These are phyloP conservation scores for Mycena vitilis DNA, from an alignment of 768 basidiomycete species.

Conservation along the genomic window DNA sequence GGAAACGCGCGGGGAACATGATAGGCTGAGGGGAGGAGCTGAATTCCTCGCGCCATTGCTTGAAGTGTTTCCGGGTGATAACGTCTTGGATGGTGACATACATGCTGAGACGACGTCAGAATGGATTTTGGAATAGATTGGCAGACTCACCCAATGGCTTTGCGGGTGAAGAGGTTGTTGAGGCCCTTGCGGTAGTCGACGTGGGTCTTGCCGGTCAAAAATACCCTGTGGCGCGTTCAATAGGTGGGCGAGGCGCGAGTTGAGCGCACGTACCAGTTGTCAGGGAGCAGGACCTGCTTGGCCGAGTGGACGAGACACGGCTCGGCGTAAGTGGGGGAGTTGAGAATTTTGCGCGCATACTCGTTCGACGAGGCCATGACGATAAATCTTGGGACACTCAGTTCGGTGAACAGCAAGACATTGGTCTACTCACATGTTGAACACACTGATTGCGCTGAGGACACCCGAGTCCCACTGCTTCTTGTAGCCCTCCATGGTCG, in stretches of 20 bases:
- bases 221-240: constrained; percentile 74
- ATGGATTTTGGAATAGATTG: constrained; percentile 1
- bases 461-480: constrained; percentile 92
- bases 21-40: constrained; percentile 64
- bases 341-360: constrained; percentile 93
- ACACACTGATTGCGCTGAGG: constrained; percentile 91
- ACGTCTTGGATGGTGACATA: constrained; percentile 88
- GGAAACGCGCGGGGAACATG: constrained; percentile 92
- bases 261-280: constrained; percentile 79
- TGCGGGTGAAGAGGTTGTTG: constrained; percentile 93
- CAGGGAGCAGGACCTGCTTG: constrained; percentile 83
- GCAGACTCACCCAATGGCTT: constrained; percentile 81
- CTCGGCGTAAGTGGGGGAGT: constrained; percentile 92
- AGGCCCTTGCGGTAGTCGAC: constrained; percentile 93
- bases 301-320: constrained; percentile 95
- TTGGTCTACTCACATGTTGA: constrained; percentile 84
- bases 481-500: constrained; percentile 92
- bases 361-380: constrained; percentile 98
- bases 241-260: background rate
- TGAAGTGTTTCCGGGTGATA: constrained; percentile 82
- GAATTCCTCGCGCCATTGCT: constrained; percentile 68
- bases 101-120: constrained; percentile 58
- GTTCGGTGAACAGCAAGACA: constrained; percentile 2
- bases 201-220: constrained; percentile 93
- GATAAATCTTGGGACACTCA: constrained; percentile 79